Evolutionary conservation across 2,329 filamentous ascomycete species (phyloP).

Genomic region (Raffaelea deltoideospora): DNA sequence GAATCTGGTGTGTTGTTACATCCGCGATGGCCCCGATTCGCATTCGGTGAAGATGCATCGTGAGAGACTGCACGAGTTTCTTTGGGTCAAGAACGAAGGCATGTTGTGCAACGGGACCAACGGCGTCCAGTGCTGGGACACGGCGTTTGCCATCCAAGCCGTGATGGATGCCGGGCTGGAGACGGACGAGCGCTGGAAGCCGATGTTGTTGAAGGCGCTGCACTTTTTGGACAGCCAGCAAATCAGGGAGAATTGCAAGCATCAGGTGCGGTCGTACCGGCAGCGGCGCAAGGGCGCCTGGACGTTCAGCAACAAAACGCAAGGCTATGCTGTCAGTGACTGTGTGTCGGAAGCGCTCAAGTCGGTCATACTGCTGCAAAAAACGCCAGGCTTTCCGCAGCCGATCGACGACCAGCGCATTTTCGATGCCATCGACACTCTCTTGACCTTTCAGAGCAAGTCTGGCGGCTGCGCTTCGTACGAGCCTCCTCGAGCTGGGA

Average conservation of each 20-base stretch:
- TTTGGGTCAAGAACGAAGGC: slow-evolving; percentile 86
- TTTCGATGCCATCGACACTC: slow-evolving; percentile 76
- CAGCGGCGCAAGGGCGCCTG: slow-evolving; percentile 86
- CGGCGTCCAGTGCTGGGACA: slow-evolving; percentile 97
- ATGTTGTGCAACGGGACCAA: slow-evolving; percentile 96
- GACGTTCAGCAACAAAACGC: slow-evolving; percentile 84
- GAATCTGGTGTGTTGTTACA: slow-evolving; percentile 78
- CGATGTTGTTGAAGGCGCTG: slow-evolving; percentile 71
- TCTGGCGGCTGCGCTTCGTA: slow-evolving; percentile 84
- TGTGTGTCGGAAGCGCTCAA: slow-evolving; percentile 88
- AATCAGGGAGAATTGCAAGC: slow-evolving; percentile 65
- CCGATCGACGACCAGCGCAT: slow-evolving; percentile 64
- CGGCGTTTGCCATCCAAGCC: slow-evolving; percentile 74
- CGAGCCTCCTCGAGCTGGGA: slow-evolving; percentile 64
- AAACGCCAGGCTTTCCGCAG: slow-evolving; percentile 56
- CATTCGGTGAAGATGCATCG: slow-evolving; percentile 60
- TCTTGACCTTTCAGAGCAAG: slow-evolving; percentile 80
- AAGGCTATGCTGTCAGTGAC: slow-evolving; percentile 92
- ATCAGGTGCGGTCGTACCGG: slow-evolving; percentile 71
- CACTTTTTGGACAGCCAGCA: slow-evolving; percentile 83
- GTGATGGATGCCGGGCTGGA: slow-evolving; percentile 65
- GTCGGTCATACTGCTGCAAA: slow-evolving; percentile 66
- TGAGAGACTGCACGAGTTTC: slow-evolving; percentile 67
- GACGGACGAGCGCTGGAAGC: slow-evolving; percentile 59
- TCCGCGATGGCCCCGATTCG: slow-evolving; percentile 65